Conservation (phyloP, 2,329 filamentous ascomycete genomes). For the Trematosphaeria pertusa region DNA sequence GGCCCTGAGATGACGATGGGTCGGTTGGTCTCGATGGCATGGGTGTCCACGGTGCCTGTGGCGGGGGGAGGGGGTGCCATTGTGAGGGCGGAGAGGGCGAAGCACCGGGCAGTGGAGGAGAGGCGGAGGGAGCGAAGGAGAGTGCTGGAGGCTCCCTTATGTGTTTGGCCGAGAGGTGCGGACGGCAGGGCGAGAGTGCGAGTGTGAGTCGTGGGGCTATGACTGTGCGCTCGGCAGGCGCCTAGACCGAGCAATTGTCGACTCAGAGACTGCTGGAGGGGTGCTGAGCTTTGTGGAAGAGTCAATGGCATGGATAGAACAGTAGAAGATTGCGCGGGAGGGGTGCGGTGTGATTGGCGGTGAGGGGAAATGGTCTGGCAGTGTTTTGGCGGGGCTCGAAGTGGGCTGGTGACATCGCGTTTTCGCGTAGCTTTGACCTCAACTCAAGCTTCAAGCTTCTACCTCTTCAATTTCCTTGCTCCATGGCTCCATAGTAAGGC, state of each 20-base stretch:
- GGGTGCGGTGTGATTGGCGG: conserved; percentile 40
- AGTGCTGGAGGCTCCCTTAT: too few relatives aligned
- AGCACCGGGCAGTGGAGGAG: conserved; percentile 11
- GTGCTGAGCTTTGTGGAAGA: conserved; percentile 18
- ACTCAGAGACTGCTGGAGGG: too few relatives aligned
- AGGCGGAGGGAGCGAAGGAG: too few relatives aligned
- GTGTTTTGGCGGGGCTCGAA: conserved; percentile 34
- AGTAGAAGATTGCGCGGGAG: conserved; percentile 16
- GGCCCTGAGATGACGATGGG: conserved; percentile 83
- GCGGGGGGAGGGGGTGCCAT: conserved; percentile 34
- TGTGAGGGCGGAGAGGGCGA: conserved; percentile 16
- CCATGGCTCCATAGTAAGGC: neutral
- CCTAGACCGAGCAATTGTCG: neutral
- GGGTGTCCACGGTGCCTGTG: conserved; percentile 27
- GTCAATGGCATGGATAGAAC: conserved; percentile 36
- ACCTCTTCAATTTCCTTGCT: conserved; percentile 2
- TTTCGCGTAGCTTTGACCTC: conserved; percentile 39
- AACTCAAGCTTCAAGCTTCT: conserved; percentile 21
- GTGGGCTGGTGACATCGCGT: conserved; percentile 37
- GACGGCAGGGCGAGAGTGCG: conserved; percentile 1
- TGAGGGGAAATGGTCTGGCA: conserved; percentile 23
- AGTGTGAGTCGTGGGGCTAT: conserved; percentile 9
- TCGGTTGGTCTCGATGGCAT: conserved; percentile 26
- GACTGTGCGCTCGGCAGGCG: conserved; percentile 2
- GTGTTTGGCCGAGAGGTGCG: neutral